Conservation (phyloP, 345 rosid genomes). For the Brassica napus region DNA sequence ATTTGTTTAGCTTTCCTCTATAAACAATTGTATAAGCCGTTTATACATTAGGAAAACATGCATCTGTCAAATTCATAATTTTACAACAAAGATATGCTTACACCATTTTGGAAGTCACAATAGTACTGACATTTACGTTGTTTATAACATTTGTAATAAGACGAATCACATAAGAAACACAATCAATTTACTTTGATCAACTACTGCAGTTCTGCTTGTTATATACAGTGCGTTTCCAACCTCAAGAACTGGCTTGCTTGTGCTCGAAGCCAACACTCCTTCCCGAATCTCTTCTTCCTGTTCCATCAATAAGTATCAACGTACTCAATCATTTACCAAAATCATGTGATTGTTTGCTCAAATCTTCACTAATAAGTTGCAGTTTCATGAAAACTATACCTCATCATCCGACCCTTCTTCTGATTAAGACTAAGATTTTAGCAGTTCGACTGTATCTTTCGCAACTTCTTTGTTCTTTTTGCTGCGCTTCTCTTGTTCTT, state of each 20-base stretch:
- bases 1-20: too few species aligned
- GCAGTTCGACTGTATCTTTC: conserved; percentile 46
- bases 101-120: not conserved
- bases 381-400: not conserved
- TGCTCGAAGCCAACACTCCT: conserved; percentile 15
- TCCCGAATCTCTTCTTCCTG: conserved; percentile 43
- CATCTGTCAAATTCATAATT: not conserved
- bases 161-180: conserved; percentile 12
- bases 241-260: not conserved
- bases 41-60: not conserved
- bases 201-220: not conserved
- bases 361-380: not conserved
- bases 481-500: conserved; percentile 66
- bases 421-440: conserved; percentile 54
- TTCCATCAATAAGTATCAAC: not conserved
- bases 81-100: not conserved
- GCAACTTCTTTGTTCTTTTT: conserved; percentile 57
- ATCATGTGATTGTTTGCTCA: not conserved
- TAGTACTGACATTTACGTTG: conserved; percentile 14
- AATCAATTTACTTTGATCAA: conserved; percentile 20
- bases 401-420: conserved; percentile 67
- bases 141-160: not conserved
- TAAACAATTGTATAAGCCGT: not conserved
- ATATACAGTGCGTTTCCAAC: not conserved
- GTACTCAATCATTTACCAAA: not conserved